Evolutionary conservation across 805 yeast species (phyloP).

Genomic region (Saturnispora kantuleensis): DNA sequence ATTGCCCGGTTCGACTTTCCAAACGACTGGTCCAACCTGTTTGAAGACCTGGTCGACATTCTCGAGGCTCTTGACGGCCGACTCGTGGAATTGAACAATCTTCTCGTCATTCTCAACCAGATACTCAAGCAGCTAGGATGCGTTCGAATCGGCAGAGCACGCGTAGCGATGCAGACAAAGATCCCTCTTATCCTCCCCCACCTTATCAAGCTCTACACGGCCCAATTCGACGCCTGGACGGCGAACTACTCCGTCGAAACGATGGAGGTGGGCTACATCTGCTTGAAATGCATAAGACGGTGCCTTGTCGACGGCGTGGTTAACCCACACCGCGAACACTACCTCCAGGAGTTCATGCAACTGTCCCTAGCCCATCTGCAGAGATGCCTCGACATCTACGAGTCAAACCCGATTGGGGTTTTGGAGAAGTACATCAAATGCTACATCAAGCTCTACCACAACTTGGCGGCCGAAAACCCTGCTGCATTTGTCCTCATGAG

Average conservation of each 20-base stretch:
- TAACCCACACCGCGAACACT: slow-evolving; percentile 49
- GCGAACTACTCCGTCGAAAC: slow-evolving; percentile 35
- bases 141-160: slow-evolving; percentile 75
- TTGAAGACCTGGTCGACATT: slow-evolving; percentile 47
- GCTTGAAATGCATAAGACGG: slow-evolving; percentile 66
- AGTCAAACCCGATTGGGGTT: slow-evolving; percentile 35
- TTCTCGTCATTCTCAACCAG: slow-evolving; percentile 63
- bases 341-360: slow-evolving; percentile 52
- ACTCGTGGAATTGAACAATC: slow-evolving; percentile 48
- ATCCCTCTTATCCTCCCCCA: slow-evolving; percentile 54
- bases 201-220: slow-evolving; percentile 48
- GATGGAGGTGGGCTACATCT: slow-evolving; percentile 68
- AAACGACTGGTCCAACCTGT: slow-evolving; percentile 70
- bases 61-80: slow-evolving; percentile 37
- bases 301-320: slow-evolving; percentile 70
- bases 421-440: slow-evolving; percentile 68
- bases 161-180: slow-evolving; percentile 66
- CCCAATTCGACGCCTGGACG: slow-evolving; percentile 58
- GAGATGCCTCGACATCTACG: slow-evolving; percentile 43
- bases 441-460: slow-evolving; percentile 62
- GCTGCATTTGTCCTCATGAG: slow-evolving; percentile 64
- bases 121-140: slow-evolving; percentile 62
- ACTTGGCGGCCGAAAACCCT: slow-evolving; percentile 50
- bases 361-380: slow-evolving; percentile 51
- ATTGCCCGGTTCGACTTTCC: slow-evolving; percentile 85